Evolutionary conservation across 2,329 filamentous ascomycete species (phyloP), one percentile per base, ranked within the genome.

Genomic region (Dryadomyces quercivorus): DNA sequence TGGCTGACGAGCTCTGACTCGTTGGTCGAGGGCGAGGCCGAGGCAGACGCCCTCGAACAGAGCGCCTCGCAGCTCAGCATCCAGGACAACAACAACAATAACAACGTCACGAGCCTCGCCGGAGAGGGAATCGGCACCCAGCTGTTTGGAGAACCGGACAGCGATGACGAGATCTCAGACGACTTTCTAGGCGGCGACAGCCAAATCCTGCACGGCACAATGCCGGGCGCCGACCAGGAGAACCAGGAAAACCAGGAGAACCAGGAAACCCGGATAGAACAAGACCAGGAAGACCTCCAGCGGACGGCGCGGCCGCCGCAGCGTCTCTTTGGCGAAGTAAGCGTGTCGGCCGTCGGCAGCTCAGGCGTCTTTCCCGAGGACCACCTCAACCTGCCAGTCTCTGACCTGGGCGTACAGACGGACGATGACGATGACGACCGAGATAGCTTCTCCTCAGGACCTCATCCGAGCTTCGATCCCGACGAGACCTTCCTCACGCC

Each of bases 21-120:
- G 4, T 31, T 8, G 26, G 26, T 31, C 26, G 26, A 31, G 22
- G 52, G 15, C 38, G 76, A 53, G 76, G 88, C 61, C 84, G 42
- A n/a, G 7, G 86, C 57, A 82, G 77, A 82, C 46, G 75, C 81
- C 16, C 68, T 81, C n/a, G 73, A 73, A n/a, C 67, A 76, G 5
- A 70, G 72, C 31, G 78, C 84, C 2, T 85, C 84, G 0, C 81
- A 84, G 58, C 70, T 88, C 26, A 86, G 80, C 57, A 68, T 88
- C 54, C 66, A 68, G 26, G 61, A 65, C 54, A 49, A 55, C n/a
- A 56, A 63, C 50, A 34, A 22, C 1, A 42, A 43, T 5, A 43
- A 5, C 40, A 15, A 16, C 7, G 7, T n/a, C 42, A n/a, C 50
- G 15, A 36, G n/a, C 36, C 15, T 20, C 4, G n/a, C 40, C 36